Evolutionary conservation across 441 rosid genomes (phyloP).

Genomic region (Gossypium aridum): DNA sequence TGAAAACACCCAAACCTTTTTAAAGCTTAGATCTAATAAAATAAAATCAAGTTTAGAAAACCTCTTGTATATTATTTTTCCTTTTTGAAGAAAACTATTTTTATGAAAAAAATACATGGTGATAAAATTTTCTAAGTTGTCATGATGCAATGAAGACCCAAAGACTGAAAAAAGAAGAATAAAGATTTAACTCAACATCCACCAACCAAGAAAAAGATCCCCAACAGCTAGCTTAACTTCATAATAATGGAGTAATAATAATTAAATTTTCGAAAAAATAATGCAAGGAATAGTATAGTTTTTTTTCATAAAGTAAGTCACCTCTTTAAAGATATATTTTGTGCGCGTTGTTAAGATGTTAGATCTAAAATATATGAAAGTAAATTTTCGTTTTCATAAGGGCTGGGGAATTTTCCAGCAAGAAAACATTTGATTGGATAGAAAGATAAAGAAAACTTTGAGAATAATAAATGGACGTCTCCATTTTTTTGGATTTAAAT

Average conservation of each 20-base stretch:
- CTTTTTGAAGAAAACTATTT: neutral
- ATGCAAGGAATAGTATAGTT: neutral
- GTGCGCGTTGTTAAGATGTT: neutral
- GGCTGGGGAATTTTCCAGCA: conserved; percentile 1
- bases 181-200: neutral
- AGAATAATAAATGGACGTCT: conserved; percentile 6
- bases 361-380: neutral
- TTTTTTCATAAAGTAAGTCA: neutral
- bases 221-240: neutral
- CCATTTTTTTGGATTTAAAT: conserved; percentile 12
- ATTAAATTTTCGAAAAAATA: too few relatives aligned
- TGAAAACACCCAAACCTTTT: neutral
- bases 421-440: neutral
- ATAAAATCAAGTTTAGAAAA: neutral
- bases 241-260: neutral
- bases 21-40: conserved; percentile 1
- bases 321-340: neutral
- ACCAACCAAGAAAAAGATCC: neutral
- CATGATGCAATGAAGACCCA: neutral
- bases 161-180: neutral
- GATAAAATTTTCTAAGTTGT: neutral
- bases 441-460: neutral
- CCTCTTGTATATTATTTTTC: neutral
- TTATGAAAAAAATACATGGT: neutral
- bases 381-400: neutral